phyloP scores from a whole-genome alignment of 176 grass and related monocot species.

The Calamus simplicifolius region DNA sequence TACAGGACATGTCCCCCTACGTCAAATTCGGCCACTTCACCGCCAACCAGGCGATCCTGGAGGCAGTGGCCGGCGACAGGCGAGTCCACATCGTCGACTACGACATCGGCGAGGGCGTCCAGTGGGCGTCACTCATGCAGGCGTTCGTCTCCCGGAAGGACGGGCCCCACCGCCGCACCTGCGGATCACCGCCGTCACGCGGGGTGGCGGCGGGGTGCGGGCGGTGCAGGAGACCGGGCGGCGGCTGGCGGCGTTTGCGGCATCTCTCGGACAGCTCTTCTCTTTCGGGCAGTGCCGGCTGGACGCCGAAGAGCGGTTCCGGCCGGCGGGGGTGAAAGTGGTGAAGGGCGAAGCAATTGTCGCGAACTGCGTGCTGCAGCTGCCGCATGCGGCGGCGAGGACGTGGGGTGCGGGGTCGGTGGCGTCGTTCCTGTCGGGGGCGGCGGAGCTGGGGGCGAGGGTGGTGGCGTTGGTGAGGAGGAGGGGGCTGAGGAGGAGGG shows the following conservation, averaged over 20 bases:
- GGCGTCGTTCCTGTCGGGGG: constrained; percentile 36
- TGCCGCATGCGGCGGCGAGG: constrained; percentile 14
- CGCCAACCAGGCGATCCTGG: constrained; percentile 74
- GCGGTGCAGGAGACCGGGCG: constrained; percentile 45
- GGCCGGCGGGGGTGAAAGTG: constrained; percentile 33
- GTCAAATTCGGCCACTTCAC: constrained; percentile 77
- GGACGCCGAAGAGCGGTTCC: constrained; percentile 54
- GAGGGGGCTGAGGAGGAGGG: constrained; percentile 12
- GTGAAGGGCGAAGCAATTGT: constrained; percentile 57
- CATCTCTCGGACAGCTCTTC: constrained; percentile 59
- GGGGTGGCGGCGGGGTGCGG: constrained; percentile 29
- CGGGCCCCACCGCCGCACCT: constrained; percentile 49
- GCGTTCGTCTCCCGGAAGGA: constrained; percentile 35
- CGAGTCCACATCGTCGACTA: constrained; percentile 70
- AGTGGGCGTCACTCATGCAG: constrained; percentile 77
- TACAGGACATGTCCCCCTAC: constrained; percentile 81
- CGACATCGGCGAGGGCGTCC: constrained; percentile 67
- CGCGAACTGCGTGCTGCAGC: constrained; percentile 54
- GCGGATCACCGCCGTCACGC: constrained; percentile 53
- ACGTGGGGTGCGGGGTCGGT: constrained; percentile 28
- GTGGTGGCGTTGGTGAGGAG: constrained; percentile 52
- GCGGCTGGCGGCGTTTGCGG: constrained; percentile 50
- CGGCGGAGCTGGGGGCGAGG: constrained; percentile 39
- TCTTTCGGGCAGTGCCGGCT: constrained; percentile 60
- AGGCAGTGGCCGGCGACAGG: constrained; percentile 40